These are phyloP conservation scores for Bisporella sp. DNA, from an alignment of 2,329 filamentous ascomycete species.

Conservation along the genomic window DNA sequence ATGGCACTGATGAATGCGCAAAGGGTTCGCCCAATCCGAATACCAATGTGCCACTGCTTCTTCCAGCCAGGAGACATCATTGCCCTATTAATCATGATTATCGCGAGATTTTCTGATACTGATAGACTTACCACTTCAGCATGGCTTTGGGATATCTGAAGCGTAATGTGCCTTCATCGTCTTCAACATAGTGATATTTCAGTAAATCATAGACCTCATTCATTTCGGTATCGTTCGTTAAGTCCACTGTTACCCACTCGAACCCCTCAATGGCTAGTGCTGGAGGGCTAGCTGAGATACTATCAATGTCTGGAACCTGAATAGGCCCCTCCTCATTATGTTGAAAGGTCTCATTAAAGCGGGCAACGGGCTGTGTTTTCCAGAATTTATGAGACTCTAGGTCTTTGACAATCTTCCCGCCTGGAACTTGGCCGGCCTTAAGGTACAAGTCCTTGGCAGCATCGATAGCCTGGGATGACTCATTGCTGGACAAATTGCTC, in stretches of 20 bases:
- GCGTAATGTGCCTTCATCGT: conserved; percentile 92
- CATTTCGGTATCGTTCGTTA: conserved; percentile 70
- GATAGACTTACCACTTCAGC: conserved; percentile 67
- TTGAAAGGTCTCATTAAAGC: conserved; percentile 57
- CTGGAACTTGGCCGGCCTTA: conserved; percentile 69
- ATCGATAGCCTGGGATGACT: no score
- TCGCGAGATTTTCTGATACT: background rate
- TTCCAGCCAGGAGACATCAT: conserved; percentile 92
- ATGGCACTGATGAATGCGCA: conserved; percentile 96
- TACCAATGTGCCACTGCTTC: conserved; percentile 90
- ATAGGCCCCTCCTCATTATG: conserved; percentile 73
- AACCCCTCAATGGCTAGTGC: conserved; percentile 73
- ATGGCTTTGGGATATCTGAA: conserved; percentile 93
- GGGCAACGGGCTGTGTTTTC: conserved; percentile 92
- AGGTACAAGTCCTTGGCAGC: conserved; percentile 42
- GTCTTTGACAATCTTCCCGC: conserved; percentile 86
- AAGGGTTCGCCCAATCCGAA: conserved; percentile 77
- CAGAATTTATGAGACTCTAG: conserved; percentile 99
- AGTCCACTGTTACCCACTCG: conserved; percentile 89
- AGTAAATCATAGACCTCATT: conserved; percentile 89
- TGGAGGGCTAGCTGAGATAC: conserved; percentile 68
- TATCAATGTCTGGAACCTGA: conserved; percentile 70
- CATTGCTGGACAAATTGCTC: no score
- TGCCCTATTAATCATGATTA: conserved; percentile 51
- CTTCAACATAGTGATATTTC: conserved; percentile 93